phyloP scores from a whole-genome alignment of 2,329 filamentous ascomycete genomes.

The Colletotrichum lupini region DNA sequence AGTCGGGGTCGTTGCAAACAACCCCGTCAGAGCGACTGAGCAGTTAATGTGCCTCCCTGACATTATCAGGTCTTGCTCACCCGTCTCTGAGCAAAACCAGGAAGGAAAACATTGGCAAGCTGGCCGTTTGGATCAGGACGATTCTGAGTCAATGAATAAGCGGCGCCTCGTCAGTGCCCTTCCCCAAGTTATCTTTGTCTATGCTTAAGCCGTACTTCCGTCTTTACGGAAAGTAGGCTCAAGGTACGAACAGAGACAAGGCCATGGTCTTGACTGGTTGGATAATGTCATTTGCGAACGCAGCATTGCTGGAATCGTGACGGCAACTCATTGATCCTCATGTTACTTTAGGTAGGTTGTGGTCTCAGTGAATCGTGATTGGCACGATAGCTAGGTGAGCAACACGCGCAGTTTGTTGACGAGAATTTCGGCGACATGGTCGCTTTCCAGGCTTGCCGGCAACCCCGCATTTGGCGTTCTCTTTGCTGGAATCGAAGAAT shows the following conservation, averaged over 20 bases:
- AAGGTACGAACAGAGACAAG: not conserved
- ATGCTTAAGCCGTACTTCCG: not conserved
- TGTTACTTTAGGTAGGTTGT: not conserved
- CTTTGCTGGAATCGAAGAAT: not conserved
- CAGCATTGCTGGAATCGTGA: not conserved
- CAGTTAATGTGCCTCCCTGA: not conserved
- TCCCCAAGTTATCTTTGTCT: not conserved
- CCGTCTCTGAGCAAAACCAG: not conserved
- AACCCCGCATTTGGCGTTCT: not conserved
- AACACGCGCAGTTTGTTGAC: not conserved
- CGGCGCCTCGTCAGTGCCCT: not conserved
- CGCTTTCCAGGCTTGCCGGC: not conserved
- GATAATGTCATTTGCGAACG: not conserved
- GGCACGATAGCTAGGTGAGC: not conserved
- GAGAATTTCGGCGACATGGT: not conserved
- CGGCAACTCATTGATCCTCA: not conserved
- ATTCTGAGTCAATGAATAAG: not conserved
- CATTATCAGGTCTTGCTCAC: not conserved
- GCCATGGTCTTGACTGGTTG: not conserved
- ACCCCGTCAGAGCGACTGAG: too few species aligned
- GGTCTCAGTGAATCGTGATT: not conserved
- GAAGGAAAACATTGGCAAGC: not conserved
- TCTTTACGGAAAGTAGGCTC: not conserved
- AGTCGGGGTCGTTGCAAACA: too few species aligned
- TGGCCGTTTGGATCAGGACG: not conserved